phyloP scores from a whole-genome alignment of 306 rosid genomes.

The Sphenostylis stenocarpa region DNA sequence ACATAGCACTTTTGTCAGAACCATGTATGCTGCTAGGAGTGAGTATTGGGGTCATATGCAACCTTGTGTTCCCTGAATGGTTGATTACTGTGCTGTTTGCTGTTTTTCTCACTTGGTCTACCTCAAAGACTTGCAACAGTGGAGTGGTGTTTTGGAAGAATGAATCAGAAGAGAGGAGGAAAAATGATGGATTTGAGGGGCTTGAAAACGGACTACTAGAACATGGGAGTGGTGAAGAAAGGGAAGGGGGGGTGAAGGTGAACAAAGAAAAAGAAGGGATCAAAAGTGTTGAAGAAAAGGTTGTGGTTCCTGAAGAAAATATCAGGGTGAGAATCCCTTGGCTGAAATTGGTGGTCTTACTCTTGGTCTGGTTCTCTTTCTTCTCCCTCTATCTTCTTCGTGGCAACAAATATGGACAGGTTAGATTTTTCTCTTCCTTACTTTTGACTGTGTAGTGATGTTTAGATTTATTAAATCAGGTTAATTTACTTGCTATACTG shows the following conservation, averaged over 20 bases:
- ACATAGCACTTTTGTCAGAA: constrained; percentile 73
- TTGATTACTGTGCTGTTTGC: constrained; percentile 68
- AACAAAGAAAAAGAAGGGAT: constrained; percentile 30
- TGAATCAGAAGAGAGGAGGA: constrained; percentile 58
- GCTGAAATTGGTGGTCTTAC: constrained; percentile 61
- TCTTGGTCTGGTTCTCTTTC: constrained; percentile 80
- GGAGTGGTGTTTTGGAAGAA: constrained; percentile 60
- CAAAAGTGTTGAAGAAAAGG: constrained; percentile 41
- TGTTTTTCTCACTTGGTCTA: constrained; percentile 80
- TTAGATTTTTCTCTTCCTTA: constrained; percentile 19
- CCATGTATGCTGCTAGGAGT: constrained; percentile 86
- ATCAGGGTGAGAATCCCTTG: constrained; percentile 51
- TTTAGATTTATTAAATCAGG: neutral
- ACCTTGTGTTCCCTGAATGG: constrained; percentile 88
- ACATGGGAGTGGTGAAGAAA: constrained; percentile 25
- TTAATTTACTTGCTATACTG: neutral
- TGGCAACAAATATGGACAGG: constrained; percentile 74
- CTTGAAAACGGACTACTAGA: constrained; percentile 36
- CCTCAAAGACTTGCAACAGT: constrained; percentile 65
- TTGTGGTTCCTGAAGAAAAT: constrained; percentile 38
- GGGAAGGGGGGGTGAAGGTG: constrained; percentile 15
- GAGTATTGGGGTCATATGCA: constrained; percentile 81
- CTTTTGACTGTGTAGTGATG: neutral
- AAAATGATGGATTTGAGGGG: constrained; percentile 25
- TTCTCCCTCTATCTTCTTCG: constrained; percentile 70